Evolutionary conservation across 139 green algal species (phyloP).

Genomic region (Chlamydomonas schloesseri): DNA sequence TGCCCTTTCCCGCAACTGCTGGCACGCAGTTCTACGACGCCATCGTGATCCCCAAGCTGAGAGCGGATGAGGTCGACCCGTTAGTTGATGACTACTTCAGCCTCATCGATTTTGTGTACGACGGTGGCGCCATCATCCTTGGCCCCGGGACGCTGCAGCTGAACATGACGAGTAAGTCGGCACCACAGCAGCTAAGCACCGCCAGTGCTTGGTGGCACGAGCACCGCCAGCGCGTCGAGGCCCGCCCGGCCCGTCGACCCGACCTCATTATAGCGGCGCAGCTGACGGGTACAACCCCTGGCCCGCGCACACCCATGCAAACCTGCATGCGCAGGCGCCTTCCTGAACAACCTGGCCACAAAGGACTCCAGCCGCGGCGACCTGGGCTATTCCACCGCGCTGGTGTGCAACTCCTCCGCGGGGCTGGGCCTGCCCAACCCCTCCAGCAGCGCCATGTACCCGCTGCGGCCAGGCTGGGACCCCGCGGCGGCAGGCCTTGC

Average conservation of each 20-base stretch:
- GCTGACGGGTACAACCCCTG: too few species aligned
- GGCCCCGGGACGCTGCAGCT: background rate
- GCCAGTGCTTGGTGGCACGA: too few species aligned
- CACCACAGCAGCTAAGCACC: too few species aligned
- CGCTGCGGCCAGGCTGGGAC: background rate
- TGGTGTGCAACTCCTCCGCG: background rate
- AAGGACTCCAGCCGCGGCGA: background rate
- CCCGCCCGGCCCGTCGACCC: too few species aligned
- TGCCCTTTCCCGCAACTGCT: too few species aligned
- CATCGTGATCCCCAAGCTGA: background rate
- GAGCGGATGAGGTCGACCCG: too few species aligned
- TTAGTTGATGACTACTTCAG: background rate
- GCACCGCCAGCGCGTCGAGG: too few species aligned
- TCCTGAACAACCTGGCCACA: background rate
- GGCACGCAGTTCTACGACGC: slow-evolving; percentile 23
- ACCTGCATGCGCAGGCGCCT: background rate
- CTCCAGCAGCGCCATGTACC: too few species aligned
- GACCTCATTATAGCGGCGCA: too few species aligned
- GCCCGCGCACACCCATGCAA: too few species aligned
- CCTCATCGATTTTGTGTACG: slow-evolving; percentile 8
- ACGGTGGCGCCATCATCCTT: background rate
- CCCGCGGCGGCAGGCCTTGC: too few species aligned
- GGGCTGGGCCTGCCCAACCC: too few species aligned
- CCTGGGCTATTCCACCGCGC: background rate
- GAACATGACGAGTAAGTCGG: background rate